Base-by-base conservation (phyloP, 2,329 filamentous ascomycete genomes). In the Didymella sp. region DNA sequence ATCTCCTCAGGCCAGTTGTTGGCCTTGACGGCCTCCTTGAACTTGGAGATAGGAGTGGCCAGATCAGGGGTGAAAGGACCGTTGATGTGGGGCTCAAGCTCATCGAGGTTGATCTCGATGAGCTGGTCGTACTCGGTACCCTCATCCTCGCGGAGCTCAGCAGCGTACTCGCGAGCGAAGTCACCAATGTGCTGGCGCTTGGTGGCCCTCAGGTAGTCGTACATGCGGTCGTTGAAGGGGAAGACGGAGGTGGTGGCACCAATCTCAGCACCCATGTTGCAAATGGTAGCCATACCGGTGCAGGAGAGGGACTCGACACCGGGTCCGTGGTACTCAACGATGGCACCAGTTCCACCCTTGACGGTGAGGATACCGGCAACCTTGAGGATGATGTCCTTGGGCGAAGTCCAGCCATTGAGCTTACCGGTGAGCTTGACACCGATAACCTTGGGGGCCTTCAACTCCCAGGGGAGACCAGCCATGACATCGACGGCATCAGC, bases 401-500 rank as follows among this genome's bases (percentile, higher is more conserved):
- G 91, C 53, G 93, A 79, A 67, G 92, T 90, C 95, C 95, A 99
- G 79, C 94, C 94, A 72, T 85, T 90, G 74, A 99, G 75, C 78
- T 91, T 71, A 68, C 95, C 95, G 68, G 93, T 97, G 57, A 99
- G 89, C 82, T 91, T 96, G 54, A 99, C 89, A 86, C 95, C 95
- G 75, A 98, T 96, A 61, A 96, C 83, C 82, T 97, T 97, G 62
- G 95, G 95, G 59, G 95, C 94, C 86, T 98, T 98, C 72, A 99
- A 82, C 80, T 99, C 95, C 95, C 95, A 98, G 59, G 94, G 94
- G 67, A 96, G 87, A 80, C 92, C 89, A 73, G 93, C 92, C 92
- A 99, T 96, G 72, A 97, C 95, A 80, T 99, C 95, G 73, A 98
- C 95, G 58, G 95, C 95, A 81, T 98, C 95, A 75, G 94, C 95